Evolutionary conservation across 306 rosid genomes (phyloP), one percentile per base, ranked within the genome.

Genomic region (Castanea crenata): DNA sequence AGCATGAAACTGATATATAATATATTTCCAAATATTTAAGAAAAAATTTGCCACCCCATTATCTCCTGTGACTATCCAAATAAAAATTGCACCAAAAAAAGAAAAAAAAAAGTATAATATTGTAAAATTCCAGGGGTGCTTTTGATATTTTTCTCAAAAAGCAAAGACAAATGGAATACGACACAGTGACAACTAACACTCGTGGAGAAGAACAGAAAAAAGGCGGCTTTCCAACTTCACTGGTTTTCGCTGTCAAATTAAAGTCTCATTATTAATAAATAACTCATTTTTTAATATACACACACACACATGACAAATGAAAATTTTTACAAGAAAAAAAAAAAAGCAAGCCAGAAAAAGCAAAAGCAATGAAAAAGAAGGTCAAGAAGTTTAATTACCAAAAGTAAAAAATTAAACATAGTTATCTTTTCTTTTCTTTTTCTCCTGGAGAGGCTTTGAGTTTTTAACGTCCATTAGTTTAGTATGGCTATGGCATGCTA

Each of bases 391-490:
- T 52, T 58, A 15, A 41, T 41, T 23, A 65, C 34, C 16, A 4
- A 31, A 31, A 68, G 72, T 35, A 68, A 35, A 67, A 72, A 31
- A 79, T 55, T 69, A 72, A 70, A 20, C 34, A 3, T 5, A 21
- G 31, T 51, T 6, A 23, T 23, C 5, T 29, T 52, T n/a, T 38
- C 74, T 63, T 41, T 3, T 1, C 16, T 55, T 74, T 20, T 21
- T 25, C 5, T 29, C 18, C 11, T 41, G 46, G 46, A 41, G 46
- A 41, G 46, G 46, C 46, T 41, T 41, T 41, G 52, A 80, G 81
- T 69, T 59, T 76, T 86, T 80, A 83, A 89, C 91, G 94, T 91
- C 89, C 90, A 77, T 76, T 72, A 82, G 83, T 75, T 55, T 41
- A 41, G 46, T 41, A 41, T 41, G 46, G 46, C 46, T 41, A 52